Evolutionary conservation across 1,284 basidiomycete species (phyloP), one percentile per base, ranked within the genome.

Genomic region (Ustanciosporium gigantosporum): DNA sequence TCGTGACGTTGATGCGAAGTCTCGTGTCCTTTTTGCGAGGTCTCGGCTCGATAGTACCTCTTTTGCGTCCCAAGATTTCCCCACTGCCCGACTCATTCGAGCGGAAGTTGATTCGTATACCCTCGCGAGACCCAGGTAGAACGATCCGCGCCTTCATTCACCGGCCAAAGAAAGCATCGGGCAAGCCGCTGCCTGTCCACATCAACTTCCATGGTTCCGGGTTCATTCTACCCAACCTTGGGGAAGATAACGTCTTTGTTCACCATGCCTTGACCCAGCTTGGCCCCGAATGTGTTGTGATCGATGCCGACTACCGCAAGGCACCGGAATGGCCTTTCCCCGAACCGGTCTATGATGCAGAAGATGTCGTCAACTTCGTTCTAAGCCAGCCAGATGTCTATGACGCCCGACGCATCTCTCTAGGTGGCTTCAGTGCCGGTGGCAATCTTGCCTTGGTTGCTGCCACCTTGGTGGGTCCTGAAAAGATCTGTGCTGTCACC

Each of bases 251-350:
- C 13, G 59, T 41, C 3, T 66, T 48, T 20, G 40, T 46, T 16
- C 13, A 36, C 1, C 31, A 52, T 4, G 24, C 48, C 21, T 25
- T 68, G 20, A 27, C 47, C 24, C 32, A 42, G 31, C 46, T 44
- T 19, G 46, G 64, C 7, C 46, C 45, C 20, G 32, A 59, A 13
- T 60, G 47, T 25, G 34, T 62, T 17, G 40, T 70, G 4, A 39
- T 72, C 31, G 73, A 75, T 23, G 56, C 58, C 27, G 71, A 72
- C 36, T 75, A 75, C 31, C 71, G 73, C 43, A 75, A 75, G 38
- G 61, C 69, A 11, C 73, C 73, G 19, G 70, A 72, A 49, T 42
- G 66, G 27, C 73, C 73, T 8, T 72, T 66, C 41, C 73, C 73
- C 0, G 67, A 57, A 21, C 52, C 61, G 25, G 36, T 45, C 14